Percentiles rank a stretch among this genome's conserved stretches.
phyloP scores from a whole-genome alignment of 208 protist species.

The Leishmania major region DNA sequence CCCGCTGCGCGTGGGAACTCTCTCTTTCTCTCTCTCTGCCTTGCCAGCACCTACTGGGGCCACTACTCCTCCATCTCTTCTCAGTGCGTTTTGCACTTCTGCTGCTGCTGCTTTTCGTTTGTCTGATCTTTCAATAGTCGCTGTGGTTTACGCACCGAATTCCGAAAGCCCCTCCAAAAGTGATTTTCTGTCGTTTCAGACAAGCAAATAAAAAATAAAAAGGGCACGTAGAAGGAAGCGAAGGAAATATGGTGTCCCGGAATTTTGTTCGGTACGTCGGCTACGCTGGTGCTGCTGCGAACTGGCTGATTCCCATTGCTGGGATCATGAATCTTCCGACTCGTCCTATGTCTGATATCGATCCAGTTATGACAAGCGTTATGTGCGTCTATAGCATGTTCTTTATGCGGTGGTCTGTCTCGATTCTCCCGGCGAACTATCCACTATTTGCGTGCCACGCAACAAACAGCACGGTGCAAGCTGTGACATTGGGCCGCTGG shows the following conservation, averaged over 20 bases:
- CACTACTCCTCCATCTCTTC: background rate
- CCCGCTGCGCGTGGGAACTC: background rate
- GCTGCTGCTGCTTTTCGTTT: background rate
- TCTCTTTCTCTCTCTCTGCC: background rate
- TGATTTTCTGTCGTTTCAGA: conserved; percentile 5
- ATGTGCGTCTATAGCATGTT: conserved; percentile 80
- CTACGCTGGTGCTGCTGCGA: conserved; percentile 83
- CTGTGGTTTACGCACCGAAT: background rate
- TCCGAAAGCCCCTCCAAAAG: background rate
- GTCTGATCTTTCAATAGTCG: background rate
- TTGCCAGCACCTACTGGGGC: background rate
- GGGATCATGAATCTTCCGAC: conserved; percentile 86
- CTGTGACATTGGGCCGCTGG: conserved; percentile 58
- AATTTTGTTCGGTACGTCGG: conserved; percentile 73
- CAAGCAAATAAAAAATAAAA: background rate
- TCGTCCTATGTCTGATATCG: conserved; percentile 76
- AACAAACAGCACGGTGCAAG: conserved; percentile 82
- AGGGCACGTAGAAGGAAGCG: background rate
- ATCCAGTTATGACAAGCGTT: conserved; percentile 80
- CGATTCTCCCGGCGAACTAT: conserved; percentile 88
- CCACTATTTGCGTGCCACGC: conserved; percentile 84
- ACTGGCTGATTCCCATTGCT: conserved; percentile 91
- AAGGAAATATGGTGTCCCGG: conserved; percentile 66
- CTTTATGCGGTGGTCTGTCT: conserved; percentile 87
- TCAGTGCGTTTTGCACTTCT: background rate